Percentiles rank a stretch among this genome's conserved stretches.
Evolutionary conservation across 352 stramenopile genomes (phyloP).

Genomic region (Phytophthora palmivora): DNA sequence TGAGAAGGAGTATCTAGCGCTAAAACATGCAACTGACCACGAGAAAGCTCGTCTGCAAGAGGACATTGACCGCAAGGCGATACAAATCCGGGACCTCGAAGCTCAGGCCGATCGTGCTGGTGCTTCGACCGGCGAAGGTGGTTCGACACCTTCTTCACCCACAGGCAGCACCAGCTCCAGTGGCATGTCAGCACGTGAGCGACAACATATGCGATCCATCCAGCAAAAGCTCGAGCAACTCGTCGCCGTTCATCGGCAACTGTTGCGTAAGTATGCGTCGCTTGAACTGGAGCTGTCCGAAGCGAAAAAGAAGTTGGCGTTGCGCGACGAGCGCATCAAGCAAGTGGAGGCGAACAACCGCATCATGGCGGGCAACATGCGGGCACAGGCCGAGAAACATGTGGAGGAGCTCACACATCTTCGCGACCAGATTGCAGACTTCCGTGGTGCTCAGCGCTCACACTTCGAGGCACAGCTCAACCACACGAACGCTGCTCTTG

Average conservation of each 20-base stretch:
- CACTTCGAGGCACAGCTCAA: slow-evolving; percentile 79
- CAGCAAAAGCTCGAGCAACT: slow-evolving; percentile 93
- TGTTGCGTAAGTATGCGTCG: slow-evolving; percentile 91
- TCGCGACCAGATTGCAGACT: slow-evolving; percentile 86
- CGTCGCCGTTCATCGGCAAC: slow-evolving; percentile 89
- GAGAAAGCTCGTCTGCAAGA: slow-evolving; percentile 70
- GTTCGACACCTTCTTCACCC: slow-evolving; percentile 38
- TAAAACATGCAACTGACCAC: slow-evolving; percentile 60
- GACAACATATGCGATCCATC: slow-evolving; percentile 89
- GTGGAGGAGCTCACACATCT: slow-evolving; percentile 88
- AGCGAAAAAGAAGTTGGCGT: slow-evolving; percentile 88
- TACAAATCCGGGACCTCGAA: slow-evolving; percentile 72
- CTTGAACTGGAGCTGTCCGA: slow-evolving; percentile 90
- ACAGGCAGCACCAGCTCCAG: slow-evolving; percentile 40
- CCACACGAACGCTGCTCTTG: slow-evolving; percentile 44
- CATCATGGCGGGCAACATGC: slow-evolving; percentile 91
- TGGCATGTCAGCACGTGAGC: slow-evolving; percentile 81
- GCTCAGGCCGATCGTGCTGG: slow-evolving; percentile 54
- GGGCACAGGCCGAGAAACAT: slow-evolving; percentile 88
- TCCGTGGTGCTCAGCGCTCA: slow-evolving; percentile 76
- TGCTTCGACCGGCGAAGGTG: slow-evolving; percentile 34
- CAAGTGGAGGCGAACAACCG: slow-evolving; percentile 90
- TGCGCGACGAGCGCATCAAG: slow-evolving; percentile 92
- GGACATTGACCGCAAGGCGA: slow-evolving; percentile 72
- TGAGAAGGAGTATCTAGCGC: slow-evolving; percentile 70